phyloP scores from a whole-genome alignment of 2,329 filamentous ascomycete genomes.

The Pseudocercospora crystallina region DNA sequence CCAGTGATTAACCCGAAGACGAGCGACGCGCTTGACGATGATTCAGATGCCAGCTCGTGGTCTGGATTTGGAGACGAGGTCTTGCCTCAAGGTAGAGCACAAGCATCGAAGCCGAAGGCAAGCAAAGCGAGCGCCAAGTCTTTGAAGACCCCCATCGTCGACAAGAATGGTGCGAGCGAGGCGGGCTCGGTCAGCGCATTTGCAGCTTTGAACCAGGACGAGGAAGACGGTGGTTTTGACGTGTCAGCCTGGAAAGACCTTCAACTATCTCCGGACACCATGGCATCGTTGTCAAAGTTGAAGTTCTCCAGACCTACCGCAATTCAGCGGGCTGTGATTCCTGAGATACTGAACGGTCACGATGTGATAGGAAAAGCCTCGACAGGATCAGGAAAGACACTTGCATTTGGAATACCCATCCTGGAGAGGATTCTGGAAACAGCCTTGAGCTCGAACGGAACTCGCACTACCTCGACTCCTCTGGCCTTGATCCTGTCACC shows the following conservation, averaged over 20 bases:
- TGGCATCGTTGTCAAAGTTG: constrained; percentile 74
- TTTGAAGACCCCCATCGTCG: constrained; percentile 12
- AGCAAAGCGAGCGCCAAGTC: constrained; percentile 13
- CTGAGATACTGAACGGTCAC: constrained; percentile 75
- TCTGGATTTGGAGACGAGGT: constrained; percentile 57
- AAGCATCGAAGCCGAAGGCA: too few relatives aligned
- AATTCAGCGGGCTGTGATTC: constrained; percentile 79
- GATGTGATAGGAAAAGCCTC: constrained; percentile 95
- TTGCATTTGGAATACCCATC: constrained; percentile 93
- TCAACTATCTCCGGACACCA: constrained; percentile 67
- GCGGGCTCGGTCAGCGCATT: constrained; percentile 37
- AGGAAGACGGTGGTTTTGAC: constrained; percentile 60
- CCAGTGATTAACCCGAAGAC: neutral
- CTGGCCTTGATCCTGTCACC: constrained; percentile 83
- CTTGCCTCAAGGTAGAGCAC: constrained; percentile 21
- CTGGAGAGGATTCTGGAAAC: constrained; percentile 74
- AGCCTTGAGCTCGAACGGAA: constrained; percentile 15
- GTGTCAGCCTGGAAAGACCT: constrained; percentile 77
- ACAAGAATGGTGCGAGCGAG: neutral
- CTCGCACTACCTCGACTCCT: constrained; percentile 48
- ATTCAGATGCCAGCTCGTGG: constrained; percentile 42
- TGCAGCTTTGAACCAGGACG: constrained; percentile 50
- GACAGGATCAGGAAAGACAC: constrained; percentile 93
- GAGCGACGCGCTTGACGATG: constrained; percentile 46
- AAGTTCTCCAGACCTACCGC: constrained; percentile 77